phyloP scores from a whole-genome alignment of 495 filamentous ascomycete species.

The Penicillium robsamsonii region DNA sequence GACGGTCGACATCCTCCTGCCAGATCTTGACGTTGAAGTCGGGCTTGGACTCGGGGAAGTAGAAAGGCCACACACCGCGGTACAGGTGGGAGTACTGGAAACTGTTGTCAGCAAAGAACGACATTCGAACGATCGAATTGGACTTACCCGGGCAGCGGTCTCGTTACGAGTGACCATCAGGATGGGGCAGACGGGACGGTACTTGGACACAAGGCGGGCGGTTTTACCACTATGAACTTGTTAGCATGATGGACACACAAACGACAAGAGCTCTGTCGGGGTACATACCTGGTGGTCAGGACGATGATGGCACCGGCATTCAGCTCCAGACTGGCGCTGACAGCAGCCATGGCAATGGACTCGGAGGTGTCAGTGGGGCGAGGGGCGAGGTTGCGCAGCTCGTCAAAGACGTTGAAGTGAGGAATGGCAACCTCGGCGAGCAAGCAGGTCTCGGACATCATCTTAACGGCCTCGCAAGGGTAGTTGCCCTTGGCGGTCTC shows the following conservation, averaged over 20 bases:
- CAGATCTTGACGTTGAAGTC: conserved; percentile 86
- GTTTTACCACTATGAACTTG: conserved; percentile 66
- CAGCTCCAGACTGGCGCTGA: conserved; percentile 89
- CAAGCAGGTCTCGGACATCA: conserved; percentile 97
- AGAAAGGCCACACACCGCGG: conserved; percentile 96
- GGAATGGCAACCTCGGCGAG: conserved; percentile 94
- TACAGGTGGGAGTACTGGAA: conserved; percentile 83
- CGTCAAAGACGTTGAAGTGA: conserved; percentile 94
- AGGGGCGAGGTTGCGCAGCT: conserved; percentile 77
- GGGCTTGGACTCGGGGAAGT: conserved; percentile 88
- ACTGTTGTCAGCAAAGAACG: conserved; percentile 16
- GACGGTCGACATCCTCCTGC: conserved; percentile 97
- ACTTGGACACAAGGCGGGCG: conserved; percentile 93
- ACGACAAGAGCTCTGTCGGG: neutral
- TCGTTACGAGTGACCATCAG: conserved; percentile 94
- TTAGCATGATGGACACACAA: conserved; percentile 24
- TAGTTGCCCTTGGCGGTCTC: conserved; percentile 98
- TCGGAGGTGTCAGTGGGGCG: conserved; percentile 83
- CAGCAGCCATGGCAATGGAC: conserved; percentile 93
- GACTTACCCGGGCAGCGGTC: conserved; percentile 67
- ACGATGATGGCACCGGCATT: conserved; percentile 95
- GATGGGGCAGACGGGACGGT: conserved; percentile 96
- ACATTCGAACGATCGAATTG: neutral
- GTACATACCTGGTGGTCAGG: conserved; percentile 75
- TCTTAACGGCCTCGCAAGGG: conserved; percentile 84